phyloP scores from a whole-genome alignment of 2,329 filamentous ascomycete genomes.

The Alternaria consortialis region DNA sequence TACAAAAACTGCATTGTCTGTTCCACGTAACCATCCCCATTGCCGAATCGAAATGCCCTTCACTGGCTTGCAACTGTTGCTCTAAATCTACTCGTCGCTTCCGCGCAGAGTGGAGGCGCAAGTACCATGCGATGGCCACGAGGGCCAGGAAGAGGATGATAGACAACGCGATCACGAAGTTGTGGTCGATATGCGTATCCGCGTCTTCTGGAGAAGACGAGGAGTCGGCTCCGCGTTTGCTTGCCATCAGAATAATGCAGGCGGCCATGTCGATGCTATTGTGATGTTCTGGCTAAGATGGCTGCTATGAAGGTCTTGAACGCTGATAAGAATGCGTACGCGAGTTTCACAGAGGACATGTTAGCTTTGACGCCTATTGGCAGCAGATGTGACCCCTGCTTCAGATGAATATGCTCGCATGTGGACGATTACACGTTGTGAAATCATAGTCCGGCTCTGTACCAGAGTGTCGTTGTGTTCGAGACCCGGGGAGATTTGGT shows the following conservation, averaged over 20 bases:
- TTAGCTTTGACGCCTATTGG: too few relatives aligned
- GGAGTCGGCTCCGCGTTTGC: neutral
- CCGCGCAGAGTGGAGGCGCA: neutral
- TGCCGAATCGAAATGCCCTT: neutral
- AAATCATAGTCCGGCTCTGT: neutral
- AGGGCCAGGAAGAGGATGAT: conserved; percentile 8
- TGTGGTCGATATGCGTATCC: conserved; percentile 13
- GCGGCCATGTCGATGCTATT: neutral
- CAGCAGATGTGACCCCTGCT: neutral
- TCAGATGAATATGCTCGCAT: neutral
- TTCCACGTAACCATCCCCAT: neutral
- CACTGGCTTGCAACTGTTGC: neutral
- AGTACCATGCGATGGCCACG: neutral
- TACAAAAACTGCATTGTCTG: neutral
- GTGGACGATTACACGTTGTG: neutral
- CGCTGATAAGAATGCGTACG: neutral
- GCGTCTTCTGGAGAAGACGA: neutral
- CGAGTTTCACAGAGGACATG: neutral
- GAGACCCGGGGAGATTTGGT: conserved; percentile 2
- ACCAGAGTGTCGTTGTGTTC: neutral
- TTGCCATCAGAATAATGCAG: neutral
- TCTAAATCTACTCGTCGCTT: neutral
- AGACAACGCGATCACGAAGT: conserved; percentile 23
- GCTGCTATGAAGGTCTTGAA: neutral
- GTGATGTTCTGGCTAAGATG: neutral